Conservation (phyloP, 2,329 filamentous ascomycete species). For the Stemphylium vesicarium region DNA sequence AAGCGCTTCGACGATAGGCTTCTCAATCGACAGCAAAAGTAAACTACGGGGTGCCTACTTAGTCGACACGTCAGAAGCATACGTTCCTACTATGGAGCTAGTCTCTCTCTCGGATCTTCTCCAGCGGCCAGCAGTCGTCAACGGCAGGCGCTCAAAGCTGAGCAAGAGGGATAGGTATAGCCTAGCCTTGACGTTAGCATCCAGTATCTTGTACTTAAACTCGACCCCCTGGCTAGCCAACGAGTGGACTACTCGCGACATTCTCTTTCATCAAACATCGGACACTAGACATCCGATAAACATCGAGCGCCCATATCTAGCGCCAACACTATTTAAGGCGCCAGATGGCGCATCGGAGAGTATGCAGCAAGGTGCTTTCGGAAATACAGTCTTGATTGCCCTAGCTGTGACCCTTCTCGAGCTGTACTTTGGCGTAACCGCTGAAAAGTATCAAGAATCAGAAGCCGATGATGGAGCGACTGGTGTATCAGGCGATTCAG, state of each 20-base stretch:
- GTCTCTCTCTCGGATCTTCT: constrained; percentile 45
- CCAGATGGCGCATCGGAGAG: constrained; percentile 9
- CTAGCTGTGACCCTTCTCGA: constrained; percentile 45
- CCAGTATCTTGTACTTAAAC: constrained; percentile 45
- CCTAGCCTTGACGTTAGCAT: constrained; percentile 46
- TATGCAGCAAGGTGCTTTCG: constrained; percentile 27
- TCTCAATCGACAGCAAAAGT: constrained; percentile 41
- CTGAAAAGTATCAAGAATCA: constrained; percentile 36
- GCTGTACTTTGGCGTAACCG: constrained; percentile 46
- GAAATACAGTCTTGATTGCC: constrained; percentile 45
- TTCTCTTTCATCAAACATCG: constrained; percentile 38
- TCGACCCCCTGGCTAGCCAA: constrained; percentile 47
- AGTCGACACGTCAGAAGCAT: constrained; percentile 24
- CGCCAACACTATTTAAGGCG: constrained; percentile 17
- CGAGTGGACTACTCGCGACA: constrained; percentile 44
- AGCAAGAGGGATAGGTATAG: constrained; percentile 46
- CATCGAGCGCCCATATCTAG: constrained; percentile 42
- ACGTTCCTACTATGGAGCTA: constrained; percentile 19
- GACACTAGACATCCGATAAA: constrained; percentile 31
- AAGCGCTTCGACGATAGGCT: constrained; percentile 37
- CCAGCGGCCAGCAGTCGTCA: constrained; percentile 29
- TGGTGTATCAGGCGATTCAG: constrained; percentile 24
- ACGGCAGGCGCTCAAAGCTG: constrained; percentile 36
- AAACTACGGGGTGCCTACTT: constrained; percentile 40
- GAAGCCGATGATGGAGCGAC: constrained; percentile 24